phyloP scores from a whole-genome alignment of 805 yeast species.

The Hanseniaspora mollemarum region DNA sequence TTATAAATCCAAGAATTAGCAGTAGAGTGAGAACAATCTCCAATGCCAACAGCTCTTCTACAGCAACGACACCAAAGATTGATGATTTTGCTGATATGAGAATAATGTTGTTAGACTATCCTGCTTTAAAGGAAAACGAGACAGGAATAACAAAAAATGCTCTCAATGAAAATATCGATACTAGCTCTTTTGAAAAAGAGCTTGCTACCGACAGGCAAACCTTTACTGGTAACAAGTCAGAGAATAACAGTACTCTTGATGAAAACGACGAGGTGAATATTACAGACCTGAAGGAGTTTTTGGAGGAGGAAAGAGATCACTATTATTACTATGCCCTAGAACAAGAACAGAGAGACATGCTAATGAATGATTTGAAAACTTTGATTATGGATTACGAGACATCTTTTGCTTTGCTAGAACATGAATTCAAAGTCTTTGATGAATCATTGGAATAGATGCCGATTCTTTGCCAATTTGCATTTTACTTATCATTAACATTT shows the following conservation, averaged over 20 bases:
- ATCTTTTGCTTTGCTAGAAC: constrained; percentile 19
- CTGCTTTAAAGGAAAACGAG: constrained; percentile 14
- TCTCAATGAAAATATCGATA: neutral
- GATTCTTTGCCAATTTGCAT: no score
- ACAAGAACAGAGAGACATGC: constrained; percentile 28
- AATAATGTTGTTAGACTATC: constrained; percentile 12
- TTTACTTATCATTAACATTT: neutral
- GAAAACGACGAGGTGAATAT: neutral
- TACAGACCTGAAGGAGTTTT: constrained; percentile 7
- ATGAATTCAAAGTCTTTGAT: constrained; percentile 16
- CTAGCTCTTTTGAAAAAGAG: neutral
- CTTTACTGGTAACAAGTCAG: neutral
- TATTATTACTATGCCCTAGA: constrained; percentile 27
- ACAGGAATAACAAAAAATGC: neutral
- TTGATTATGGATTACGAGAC: constrained; percentile 26
- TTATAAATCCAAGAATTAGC: constrained; percentile 5
- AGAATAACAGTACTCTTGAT: neutral
- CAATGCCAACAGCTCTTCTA: constrained; percentile 5
- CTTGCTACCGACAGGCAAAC: no score
- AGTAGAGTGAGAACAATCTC: constrained; percentile 6
- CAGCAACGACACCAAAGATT: constrained; percentile 14
- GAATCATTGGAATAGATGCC: neutral
- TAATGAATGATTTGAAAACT: constrained; percentile 27
- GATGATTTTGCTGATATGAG: constrained; percentile 16
- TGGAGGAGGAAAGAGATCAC: constrained; percentile 19